Evolutionary conservation across 2,329 filamentous ascomycete genomes (phyloP).

Genomic region (Macrophomina phaseolina): DNA sequence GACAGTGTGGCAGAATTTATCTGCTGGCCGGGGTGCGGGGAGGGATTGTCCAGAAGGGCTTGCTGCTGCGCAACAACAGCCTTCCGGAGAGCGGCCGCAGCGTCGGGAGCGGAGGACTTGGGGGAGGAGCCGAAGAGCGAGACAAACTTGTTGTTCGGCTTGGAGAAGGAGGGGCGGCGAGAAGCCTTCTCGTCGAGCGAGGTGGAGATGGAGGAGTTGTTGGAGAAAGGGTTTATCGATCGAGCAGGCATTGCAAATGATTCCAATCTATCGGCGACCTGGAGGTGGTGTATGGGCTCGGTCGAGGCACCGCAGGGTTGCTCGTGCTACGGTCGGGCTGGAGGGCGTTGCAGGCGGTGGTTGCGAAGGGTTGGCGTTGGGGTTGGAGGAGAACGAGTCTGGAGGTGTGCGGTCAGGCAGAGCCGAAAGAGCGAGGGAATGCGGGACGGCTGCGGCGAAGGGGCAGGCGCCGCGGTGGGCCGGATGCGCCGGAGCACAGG

Average conservation of each 20-base stretch:
- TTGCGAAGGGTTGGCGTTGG: not conserved
- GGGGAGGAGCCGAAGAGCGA: constrained; percentile 84
- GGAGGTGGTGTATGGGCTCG: constrained; percentile 9
- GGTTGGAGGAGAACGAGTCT: not conserved
- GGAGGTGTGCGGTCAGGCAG: constrained; percentile 12
- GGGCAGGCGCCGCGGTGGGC: constrained; percentile 8
- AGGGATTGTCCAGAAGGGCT: constrained; percentile 66
- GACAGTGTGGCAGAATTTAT: constrained; percentile 76
- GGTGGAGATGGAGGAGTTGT: constrained; percentile 55
- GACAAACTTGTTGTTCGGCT: constrained; percentile 71
- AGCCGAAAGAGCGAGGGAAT: not conserved
- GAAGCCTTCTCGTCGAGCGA: constrained; percentile 60
- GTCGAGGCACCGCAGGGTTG: constrained; percentile 13
- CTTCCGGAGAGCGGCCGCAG: constrained; percentile 67
- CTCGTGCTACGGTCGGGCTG: constrained; percentile 5
- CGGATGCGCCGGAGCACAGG: constrained; percentile 25
- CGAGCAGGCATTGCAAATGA: constrained; percentile 62
- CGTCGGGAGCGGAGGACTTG: constrained; percentile 66
- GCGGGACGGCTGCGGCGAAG: constrained; percentile 20
- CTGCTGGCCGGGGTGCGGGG: constrained; percentile 58
- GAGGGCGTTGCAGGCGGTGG: not conserved
- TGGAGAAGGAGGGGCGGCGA: constrained; percentile 58
- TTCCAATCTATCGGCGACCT: constrained; percentile 23
- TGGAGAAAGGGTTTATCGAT: constrained; percentile 64
- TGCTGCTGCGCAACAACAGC: constrained; percentile 65